phyloP scores from a whole-genome alignment of 2,329 filamentous ascomycete species.

The Periglandula ipomoeae region DNA sequence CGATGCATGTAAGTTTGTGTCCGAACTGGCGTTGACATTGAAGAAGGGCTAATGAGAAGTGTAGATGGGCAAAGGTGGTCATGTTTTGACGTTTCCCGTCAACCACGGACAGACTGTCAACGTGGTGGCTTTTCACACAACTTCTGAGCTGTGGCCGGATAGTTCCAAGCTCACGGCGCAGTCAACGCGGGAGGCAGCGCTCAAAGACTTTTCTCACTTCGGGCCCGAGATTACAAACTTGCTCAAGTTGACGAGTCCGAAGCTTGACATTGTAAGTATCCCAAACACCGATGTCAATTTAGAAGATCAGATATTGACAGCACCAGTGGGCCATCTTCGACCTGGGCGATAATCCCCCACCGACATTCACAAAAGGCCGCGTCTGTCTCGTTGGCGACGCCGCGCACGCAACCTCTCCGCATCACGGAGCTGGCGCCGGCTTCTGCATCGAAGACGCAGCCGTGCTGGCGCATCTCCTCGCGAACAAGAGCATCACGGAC shows the following conservation, averaged over 20 bases:
- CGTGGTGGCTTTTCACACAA: constrained; percentile 5
- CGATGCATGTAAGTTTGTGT: constrained; percentile 5
- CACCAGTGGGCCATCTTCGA: constrained; percentile 10
- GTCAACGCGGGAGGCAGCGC: constrained; percentile 3
- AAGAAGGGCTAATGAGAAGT: not conserved
- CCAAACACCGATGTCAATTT: not conserved
- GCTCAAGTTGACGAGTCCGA: constrained; percentile 1
- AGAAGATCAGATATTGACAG: too few species aligned
- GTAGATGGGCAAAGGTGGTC: constrained; percentile 6
- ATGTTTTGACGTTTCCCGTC: constrained; percentile 6
- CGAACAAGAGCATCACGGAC: not conserved
- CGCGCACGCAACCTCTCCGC: constrained; percentile 7
- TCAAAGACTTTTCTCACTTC: constrained; percentile 5
- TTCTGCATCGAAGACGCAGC: constrained; percentile 7
- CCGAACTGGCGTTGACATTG: not conserved
- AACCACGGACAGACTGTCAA: constrained; percentile 6
- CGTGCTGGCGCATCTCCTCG: constrained; percentile 4
- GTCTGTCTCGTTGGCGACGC: constrained; percentile 9
- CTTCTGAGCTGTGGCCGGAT: constrained; percentile 1
- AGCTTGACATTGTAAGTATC: constrained; percentile 2
- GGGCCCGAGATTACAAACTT: not conserved
- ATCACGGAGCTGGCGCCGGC: constrained; percentile 6
- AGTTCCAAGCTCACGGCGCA: not conserved
- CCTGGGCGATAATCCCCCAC: constrained; percentile 6
- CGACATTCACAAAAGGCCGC: not conserved